Base-by-base conservation (phyloP, 495 filamentous ascomycete species). In the Immersiella caudata region DNA sequence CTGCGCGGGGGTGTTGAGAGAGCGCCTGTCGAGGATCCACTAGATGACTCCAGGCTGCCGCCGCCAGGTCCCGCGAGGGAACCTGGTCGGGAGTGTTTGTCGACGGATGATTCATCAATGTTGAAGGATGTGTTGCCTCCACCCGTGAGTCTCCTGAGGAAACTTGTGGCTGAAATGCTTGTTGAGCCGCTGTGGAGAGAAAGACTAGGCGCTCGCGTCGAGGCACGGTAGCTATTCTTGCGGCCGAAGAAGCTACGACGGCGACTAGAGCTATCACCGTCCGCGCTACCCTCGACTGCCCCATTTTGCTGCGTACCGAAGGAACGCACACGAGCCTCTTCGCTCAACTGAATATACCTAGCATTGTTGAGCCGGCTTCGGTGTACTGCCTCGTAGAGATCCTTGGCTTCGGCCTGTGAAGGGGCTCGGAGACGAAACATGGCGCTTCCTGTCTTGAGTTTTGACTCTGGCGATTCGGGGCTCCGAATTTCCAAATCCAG, bases 401-500 rank as follows among this genome's bases (percentile, higher is more conserved):
- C 82, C 62, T 92, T 88, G 70, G 93, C 96, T 65, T 97, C 95
- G 62, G 86, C 82, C 1, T 87, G 82, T 40, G 84, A 89, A 26
- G 89, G 84, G 7, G 91, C 92, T n/a, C 96, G 91, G 81, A 97
- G 93, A 27, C 83, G 80, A 73, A 83, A 84, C 74, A 81, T 81
- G 49, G 67, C 77, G 6, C 78, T 77, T 84, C 94, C 92, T 67
- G 93, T 88, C 72, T 92, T 93, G 57, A 87, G 83, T n/a, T 85
- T 86, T 36, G 93, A 83, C 65, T 87, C 86, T 1, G 91, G 93
- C 35, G 88, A 87, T 18, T 88, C 92, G 16, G 89, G 90, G 12
- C 93, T 97, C 54, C 91, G 88, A 71, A 99, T 93, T 58, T 94
- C 94, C 60, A 99, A 93, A 74, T 99, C 95, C 35, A 98, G 84